Evolutionary conservation across 179 eudicot genomes (phyloP).

Genomic region (Camellia oleifera): DNA sequence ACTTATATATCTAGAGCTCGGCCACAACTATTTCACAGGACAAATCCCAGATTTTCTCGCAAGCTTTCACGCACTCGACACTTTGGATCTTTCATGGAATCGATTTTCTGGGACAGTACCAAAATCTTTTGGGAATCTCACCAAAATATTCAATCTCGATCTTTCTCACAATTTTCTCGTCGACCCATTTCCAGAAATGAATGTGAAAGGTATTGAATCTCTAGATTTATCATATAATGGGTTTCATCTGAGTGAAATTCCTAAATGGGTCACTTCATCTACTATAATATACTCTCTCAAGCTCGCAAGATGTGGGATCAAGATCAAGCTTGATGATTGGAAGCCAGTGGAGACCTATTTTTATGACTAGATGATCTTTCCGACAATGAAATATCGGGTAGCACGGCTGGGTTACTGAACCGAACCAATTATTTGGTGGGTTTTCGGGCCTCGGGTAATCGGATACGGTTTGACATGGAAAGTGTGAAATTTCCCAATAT

Average conservation of each 20-base stretch:
- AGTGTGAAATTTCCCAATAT: too few species aligned
- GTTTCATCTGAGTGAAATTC: slow-evolving; percentile 42
- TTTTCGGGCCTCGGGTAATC: too few species aligned
- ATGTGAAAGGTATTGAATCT: slow-evolving; percentile 45
- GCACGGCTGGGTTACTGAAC: slow-evolving; percentile 38
- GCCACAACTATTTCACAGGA: slow-evolving; percentile 40
- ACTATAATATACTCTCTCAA: slow-evolving; percentile 44
- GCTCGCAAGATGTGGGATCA: slow-evolving; percentile 56
- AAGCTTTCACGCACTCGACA: slow-evolving; percentile 36
- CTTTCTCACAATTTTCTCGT: slow-evolving; percentile 38
- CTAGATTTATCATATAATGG: slow-evolving; percentile 43
- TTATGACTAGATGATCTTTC: slow-evolving; percentile 53
- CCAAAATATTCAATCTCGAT: slow-evolving; percentile 51
- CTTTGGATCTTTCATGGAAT: slow-evolving; percentile 46
- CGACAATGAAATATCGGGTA: slow-evolving; percentile 48
- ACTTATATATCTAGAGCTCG: slow-evolving; percentile 28
- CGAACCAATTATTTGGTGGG: slow-evolving; percentile 13
- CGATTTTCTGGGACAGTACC: slow-evolving; percentile 43
- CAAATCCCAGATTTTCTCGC: slow-evolving; percentile 48
- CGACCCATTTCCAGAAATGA: slow-evolving; percentile 51
- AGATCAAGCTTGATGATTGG: slow-evolving; percentile 47
- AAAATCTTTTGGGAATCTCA: slow-evolving; percentile 42
- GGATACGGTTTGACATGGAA: too few species aligned
- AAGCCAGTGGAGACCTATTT: slow-evolving; percentile 42
- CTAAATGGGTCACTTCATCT: slow-evolving; percentile 47